These are phyloP conservation scores for Coriolopsis trogii DNA, from an alignment of 1,284 basidiomycete genomes.

Conservation along the genomic window DNA sequence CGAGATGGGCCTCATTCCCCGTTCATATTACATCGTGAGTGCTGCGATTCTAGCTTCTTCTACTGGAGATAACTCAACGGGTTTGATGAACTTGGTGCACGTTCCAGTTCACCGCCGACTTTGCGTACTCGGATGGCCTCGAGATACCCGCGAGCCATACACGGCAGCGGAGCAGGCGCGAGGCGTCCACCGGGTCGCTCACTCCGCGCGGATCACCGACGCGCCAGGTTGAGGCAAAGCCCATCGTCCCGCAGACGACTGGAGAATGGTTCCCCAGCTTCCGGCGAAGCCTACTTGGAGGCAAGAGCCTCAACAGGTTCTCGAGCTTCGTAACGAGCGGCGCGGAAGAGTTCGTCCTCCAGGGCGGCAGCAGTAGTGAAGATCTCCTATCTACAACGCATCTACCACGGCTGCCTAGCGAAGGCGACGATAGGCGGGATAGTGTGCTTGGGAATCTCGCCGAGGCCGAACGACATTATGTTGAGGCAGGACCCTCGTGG, in stretches of 20 bases:
- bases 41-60: background rate
- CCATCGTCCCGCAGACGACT: conserved; percentile 70
- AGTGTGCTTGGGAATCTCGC: conserved; percentile 37
- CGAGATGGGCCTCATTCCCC: conserved; percentile 70
- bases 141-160: conserved; percentile 36
- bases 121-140: conserved; percentile 50
- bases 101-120: conserved; percentile 64
- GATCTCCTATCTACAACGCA: conserved; percentile 26
- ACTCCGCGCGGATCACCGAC: conserved; percentile 57
- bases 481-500: conserved; percentile 79
- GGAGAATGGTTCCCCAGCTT: conserved; percentile 81
- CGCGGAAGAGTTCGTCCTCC: conserved; percentile 79
- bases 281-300: conserved; percentile 70
- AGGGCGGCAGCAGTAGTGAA: conserved; percentile 52
- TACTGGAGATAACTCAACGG: too few species aligned
- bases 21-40: conserved; percentile 69
- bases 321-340: conserved; percentile 85
- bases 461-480: conserved; percentile 70
- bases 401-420: conserved; percentile 13
- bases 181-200: conserved; percentile 48
- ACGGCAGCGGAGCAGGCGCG: conserved; percentile 36
- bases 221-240: conserved; percentile 36
- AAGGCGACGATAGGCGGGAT: conserved; percentile 29
- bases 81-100: too few species aligned
- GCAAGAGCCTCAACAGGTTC: conserved; percentile 80